These are phyloP conservation scores for Chrysoporthe deuterocubensis DNA, from an alignment of 2,329 filamentous ascomycete species.

Conservation along the genomic window DNA sequence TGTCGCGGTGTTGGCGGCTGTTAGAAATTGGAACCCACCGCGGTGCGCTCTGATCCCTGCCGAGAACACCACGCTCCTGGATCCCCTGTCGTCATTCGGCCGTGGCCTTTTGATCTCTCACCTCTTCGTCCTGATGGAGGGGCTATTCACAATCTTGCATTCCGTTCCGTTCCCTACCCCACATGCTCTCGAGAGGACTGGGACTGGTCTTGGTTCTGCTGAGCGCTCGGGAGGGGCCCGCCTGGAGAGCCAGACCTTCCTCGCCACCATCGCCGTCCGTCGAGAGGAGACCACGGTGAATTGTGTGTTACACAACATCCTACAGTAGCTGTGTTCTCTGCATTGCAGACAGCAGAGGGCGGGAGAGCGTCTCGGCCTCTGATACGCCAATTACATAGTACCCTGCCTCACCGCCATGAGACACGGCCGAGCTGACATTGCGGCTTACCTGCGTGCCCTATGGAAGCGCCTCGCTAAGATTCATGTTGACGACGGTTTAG, in stretches of 20 bases:
- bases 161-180: not conserved
- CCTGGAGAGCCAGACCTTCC: not conserved
- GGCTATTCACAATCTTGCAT: not conserved
- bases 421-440: conserved; percentile 8
- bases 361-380: not conserved
- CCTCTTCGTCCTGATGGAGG: not conserved
- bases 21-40: conserved; percentile 6
- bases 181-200: conserved; percentile 3
- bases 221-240: too few species aligned
- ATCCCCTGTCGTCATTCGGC: not conserved
- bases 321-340: not conserved
- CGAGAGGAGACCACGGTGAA: not conserved
- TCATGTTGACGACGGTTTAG: too few species aligned
- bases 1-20: conserved; percentile 10
- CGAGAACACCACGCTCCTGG: conserved; percentile 5
- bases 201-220: not conserved
- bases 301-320: conserved; percentile 6
- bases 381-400: conserved; percentile 15
- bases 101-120: not conserved
- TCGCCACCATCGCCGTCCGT: not conserved
- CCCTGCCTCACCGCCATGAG: conserved; percentile 11
- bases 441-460: conserved; percentile 1
- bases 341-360: not conserved
- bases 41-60: not conserved
- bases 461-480: conserved; percentile 1